These are phyloP conservation scores for Mentha longifolia DNA, from an alignment of 257 asterid species.

Conservation along the genomic window DNA sequence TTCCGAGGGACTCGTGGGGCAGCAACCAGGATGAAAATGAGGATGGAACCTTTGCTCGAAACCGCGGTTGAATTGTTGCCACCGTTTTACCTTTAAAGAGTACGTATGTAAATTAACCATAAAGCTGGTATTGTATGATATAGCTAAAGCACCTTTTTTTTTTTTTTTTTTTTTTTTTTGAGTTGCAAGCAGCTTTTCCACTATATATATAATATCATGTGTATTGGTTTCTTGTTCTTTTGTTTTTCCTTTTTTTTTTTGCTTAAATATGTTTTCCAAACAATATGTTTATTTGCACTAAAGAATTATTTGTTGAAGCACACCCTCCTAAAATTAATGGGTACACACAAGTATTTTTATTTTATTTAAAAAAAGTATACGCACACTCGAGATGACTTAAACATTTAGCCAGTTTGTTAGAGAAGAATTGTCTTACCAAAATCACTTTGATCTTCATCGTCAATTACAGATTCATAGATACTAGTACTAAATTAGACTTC, in stretches of 20 bases:
- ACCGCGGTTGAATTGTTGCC: constrained; percentile 8
- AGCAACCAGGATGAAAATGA: constrained; percentile 25
- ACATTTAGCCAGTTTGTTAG: no score
- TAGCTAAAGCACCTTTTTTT: neutral
- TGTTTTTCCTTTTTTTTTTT: neutral
- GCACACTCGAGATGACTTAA: no score
- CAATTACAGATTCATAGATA: no score
- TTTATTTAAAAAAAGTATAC: no score
- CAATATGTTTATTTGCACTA: no score
- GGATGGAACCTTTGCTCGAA: neutral
- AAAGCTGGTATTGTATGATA: neutral
- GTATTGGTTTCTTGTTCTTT: neutral
- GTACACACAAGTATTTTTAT: no score
- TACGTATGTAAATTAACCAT: neutral
- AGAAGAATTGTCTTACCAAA: neutral
- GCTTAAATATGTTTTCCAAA: neutral
- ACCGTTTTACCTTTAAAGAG: neutral
- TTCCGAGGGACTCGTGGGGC: constrained; percentile 59
- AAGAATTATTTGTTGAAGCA: no score
- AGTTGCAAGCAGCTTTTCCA: neutral
- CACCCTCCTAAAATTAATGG: no score
- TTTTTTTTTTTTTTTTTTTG: no score
- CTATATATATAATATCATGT: neutral
- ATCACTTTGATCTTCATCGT: no score
- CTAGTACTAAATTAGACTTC: neutral